phyloP scores from a whole-genome alignment of 2,329 filamentous ascomycete species.

The Lizonia empirigonia region DNA sequence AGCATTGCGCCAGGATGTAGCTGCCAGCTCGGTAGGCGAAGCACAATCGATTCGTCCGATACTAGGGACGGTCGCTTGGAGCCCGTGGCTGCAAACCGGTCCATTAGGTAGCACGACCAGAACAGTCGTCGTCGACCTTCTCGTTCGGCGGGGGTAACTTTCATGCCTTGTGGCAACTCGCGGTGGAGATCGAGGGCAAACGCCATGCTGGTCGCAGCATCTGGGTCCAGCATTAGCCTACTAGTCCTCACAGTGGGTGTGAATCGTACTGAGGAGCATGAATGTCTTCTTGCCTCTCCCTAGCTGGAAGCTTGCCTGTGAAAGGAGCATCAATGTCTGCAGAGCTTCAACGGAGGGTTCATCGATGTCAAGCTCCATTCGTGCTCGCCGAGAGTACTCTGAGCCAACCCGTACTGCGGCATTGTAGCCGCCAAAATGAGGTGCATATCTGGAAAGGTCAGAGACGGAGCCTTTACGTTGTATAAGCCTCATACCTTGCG shows the following conservation, averaged over 20 bases:
- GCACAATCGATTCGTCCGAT: conserved; percentile 73
- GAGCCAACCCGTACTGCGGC: conserved; percentile 71
- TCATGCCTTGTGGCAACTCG: conserved; percentile 68
- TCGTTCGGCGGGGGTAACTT: conserved; percentile 69
- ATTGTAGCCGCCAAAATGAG: conserved; percentile 69
- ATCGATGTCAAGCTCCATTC: conserved; percentile 75
- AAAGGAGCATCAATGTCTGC: conserved; percentile 76
- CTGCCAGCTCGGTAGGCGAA: conserved; percentile 77
- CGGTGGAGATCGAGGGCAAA: conserved; percentile 81
- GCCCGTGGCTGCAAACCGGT: conserved; percentile 80
- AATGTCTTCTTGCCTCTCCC: conserved; percentile 85
- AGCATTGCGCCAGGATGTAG: conserved; percentile 65
- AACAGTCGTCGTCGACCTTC: conserved; percentile 82
- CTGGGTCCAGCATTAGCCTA: conserved; percentile 51
- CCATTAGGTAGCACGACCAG: conserved; percentile 87
- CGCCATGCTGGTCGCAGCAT: conserved; percentile 79
- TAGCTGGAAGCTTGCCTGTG: conserved; percentile 75
- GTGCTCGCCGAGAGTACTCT: conserved; percentile 72
- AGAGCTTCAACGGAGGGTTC: conserved; percentile 80
- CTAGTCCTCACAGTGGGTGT: neutral
- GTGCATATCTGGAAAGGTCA: conserved; percentile 65
- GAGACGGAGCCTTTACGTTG: conserved; percentile 44
- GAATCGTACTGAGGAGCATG: conserved; percentile 74
- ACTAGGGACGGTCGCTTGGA: conserved; percentile 83
- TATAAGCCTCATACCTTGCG: conserved; percentile 45